Evolutionary conservation across 1,284 basidiomycete species (phyloP).

Genomic region (Fistulinella staudtii): DNA sequence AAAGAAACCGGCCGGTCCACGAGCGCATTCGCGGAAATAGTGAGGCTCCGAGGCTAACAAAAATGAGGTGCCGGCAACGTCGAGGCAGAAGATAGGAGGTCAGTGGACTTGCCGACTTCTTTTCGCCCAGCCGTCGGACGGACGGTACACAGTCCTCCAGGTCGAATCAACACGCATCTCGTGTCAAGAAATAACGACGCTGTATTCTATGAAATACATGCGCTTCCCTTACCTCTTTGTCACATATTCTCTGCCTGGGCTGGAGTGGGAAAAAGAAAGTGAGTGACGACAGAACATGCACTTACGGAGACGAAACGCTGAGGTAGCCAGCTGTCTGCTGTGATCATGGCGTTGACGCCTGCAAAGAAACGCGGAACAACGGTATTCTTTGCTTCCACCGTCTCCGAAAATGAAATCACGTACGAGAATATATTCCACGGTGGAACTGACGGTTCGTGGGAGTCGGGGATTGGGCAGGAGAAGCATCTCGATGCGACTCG

Average conservation of each 20-base stretch:
- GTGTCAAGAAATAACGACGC: constrained; percentile 3
- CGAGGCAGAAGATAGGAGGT: constrained; percentile 9
- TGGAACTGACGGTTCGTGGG: too few relatives aligned
- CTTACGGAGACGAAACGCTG: constrained; percentile 10
- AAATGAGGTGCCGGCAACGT: constrained; percentile 18
- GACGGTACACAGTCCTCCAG: background rate
- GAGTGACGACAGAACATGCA: constrained; percentile 15
- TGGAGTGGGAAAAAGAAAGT: constrained; percentile 16
- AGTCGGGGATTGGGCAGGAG: too few relatives aligned
- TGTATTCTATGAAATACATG: constrained; percentile 17
- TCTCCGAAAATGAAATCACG: constrained; percentile 25
- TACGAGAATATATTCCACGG: too few relatives aligned
- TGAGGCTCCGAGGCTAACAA: constrained; percentile 16
- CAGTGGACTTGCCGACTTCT: background rate
- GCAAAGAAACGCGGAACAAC: too few relatives aligned
- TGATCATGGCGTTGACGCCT: too few relatives aligned
- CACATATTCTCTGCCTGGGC: background rate
- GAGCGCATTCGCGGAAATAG: constrained; percentile 19
- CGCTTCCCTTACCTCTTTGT: constrained; percentile 9
- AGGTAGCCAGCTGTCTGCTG: too few relatives aligned
- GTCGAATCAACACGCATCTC: constrained; percentile 5
- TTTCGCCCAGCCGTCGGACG: constrained; percentile 5
- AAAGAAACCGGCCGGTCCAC: constrained; percentile 4
- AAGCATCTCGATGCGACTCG: too few relatives aligned
- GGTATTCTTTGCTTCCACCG: too few relatives aligned